phyloP scores from a whole-genome alignment of 2,329 filamentous ascomycete genomes.

The Emericellopsis atlantica region DNA sequence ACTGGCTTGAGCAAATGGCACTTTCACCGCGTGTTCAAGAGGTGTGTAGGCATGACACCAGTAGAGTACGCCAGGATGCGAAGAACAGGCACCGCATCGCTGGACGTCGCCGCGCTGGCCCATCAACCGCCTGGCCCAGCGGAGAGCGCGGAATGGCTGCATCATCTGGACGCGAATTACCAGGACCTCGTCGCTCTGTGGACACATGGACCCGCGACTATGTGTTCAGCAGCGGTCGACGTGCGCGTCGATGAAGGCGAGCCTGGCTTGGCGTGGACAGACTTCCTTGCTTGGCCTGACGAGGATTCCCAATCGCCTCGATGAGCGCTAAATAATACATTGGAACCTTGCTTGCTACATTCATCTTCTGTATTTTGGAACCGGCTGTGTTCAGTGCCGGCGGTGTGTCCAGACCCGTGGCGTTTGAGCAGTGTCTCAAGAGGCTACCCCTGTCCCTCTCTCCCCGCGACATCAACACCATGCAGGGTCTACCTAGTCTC shows the following conservation, averaged over 20 bases:
- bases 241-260: too few species aligned
- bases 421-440: slow-evolving; percentile 13
- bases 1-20: slow-evolving; percentile 43
- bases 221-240: too few species aligned
- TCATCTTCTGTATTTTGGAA: not conserved
- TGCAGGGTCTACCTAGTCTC: not conserved
- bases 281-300: slow-evolving; percentile 1
- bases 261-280: not conserved
- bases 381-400: not conserved
- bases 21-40: slow-evolving; percentile 47
- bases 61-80: slow-evolving; percentile 15
- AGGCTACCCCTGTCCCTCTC: not conserved
- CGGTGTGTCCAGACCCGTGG: slow-evolving; percentile 5
- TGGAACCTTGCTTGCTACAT: too few species aligned
- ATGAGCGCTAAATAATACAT: not conserved
- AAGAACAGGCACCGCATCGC: not conserved
- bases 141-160: slow-evolving; percentile 1
- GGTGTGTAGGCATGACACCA: slow-evolving; percentile 35
- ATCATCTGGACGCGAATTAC: slow-evolving; percentile 1
- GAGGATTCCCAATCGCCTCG: not conserved
- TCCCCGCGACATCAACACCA: not conserved
- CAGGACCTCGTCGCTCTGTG: slow-evolving; percentile 1
- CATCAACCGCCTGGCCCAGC: slow-evolving; percentile 4
- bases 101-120: not conserved
- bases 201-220: not conserved